A percentile compares a stretch with the other conserved stretches of the same genome.
Conservation (phyloP, 768 basidiomycete species). For the Rhizopogon vinicolor region DNA sequence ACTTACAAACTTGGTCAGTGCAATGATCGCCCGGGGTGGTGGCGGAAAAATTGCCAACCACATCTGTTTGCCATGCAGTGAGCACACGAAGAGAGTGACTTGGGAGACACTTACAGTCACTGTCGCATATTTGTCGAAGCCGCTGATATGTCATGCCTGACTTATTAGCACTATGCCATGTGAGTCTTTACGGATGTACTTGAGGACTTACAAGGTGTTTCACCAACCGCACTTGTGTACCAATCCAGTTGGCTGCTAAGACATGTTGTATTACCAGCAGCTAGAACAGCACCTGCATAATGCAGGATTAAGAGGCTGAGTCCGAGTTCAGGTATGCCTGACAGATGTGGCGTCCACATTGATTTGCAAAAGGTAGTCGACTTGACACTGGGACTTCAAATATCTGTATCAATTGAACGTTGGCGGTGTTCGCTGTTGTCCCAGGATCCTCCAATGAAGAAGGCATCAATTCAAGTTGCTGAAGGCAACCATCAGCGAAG, state of each 20-base stretch:
- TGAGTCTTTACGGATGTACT: neutral
- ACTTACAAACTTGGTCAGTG: conserved; percentile 1
- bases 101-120: conserved; percentile 7
- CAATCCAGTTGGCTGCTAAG: conserved; percentile 11
- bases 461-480: too few relatives aligned
- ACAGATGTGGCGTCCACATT: neutral
- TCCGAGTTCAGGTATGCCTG: neutral
- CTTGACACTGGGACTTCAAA: neutral
- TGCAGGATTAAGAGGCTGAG: neutral
- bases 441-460: too few relatives aligned
- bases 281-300: neutral
- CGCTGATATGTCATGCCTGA: conserved; percentile 18
- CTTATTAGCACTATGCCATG: neutral
- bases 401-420: neutral
- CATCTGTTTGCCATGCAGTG: neutral
- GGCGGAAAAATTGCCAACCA: neutral
- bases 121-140: conserved; percentile 18
- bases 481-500: too few relatives aligned
- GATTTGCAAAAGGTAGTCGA: neutral
- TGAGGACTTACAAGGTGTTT: conserved; percentile 16
- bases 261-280: conserved; percentile 14
- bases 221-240: conserved; percentile 18
- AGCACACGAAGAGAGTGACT: neutral
- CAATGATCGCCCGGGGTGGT: conserved; percentile 1
- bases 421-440: too few relatives aligned